Base-by-base conservation (phyloP, 305 asterid species). In the Vinca major region DNA sequence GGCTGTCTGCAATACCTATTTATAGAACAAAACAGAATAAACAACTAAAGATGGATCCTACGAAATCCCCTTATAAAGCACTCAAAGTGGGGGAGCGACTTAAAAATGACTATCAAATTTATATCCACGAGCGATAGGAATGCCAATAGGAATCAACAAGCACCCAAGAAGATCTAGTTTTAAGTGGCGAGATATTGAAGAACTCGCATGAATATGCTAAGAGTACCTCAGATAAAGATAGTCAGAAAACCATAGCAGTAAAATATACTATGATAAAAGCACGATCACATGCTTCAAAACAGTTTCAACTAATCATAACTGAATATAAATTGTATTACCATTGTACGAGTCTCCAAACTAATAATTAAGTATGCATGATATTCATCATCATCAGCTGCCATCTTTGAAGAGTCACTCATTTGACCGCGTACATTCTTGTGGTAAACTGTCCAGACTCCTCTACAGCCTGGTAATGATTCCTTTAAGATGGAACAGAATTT, bases 371-470 rank as follows among this genome's bases (percentile, higher is more conserved):
- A 92, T 68, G 98, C 97, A 75, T 92, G 98, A 76, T 92, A 92
- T 77, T 92, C 98, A 84, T 92, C 98, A 74, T 92, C 96, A 77
- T 90, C 96, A 72, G 82, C 85, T 63, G 84, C 83, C 74, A 81
- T 82, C 79, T 85, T 92, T 56, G 88, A 82, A 57, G 88, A 81
- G 68, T 90, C 97, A 67, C 19, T 65, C 62, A 66, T 76, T 71
- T 75, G 79, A 70, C 76, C 81, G 55, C 96, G 97, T 40, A 81
- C 70, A 77, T 82, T 92, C 84, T 92, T 92, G 85, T 92, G 97
- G 86, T 88, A 92, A 74, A 92, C 98, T 62, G 97, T 87, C 98
- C 98, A 92, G 74, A 92, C 89, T 72, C 98, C 97, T 80, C 79
- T 90, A 87, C 97, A 92, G 62, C 97, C 97, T 49, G 97, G 98